Base-by-base conservation (phyloP, 805 yeast species). In the Teunomyces aglyptinius region DNA sequence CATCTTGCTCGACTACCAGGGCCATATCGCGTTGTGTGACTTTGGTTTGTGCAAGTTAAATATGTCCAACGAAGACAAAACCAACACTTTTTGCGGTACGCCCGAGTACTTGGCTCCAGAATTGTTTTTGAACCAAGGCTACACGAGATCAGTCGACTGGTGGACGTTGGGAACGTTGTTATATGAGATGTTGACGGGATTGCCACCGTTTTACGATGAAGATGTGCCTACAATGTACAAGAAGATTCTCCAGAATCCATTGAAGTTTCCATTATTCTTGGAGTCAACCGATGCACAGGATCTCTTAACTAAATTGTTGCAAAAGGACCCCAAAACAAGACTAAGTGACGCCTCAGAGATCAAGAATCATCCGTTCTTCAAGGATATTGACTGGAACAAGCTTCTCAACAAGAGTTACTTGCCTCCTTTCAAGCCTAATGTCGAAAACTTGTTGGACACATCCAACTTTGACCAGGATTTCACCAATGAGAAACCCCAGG, bases 91-190 rank as follows among this genome's bases (percentile, higher is more conserved):
- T 64, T 94, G 99, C 68, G 99, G 99, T 34, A 94, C 99, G 0
- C 98, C 98, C 0, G 98, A 94, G 67, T 94, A 94, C 66, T 75
- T 94, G 55, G 97, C 98, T 1, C 99, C 99, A 1, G 99, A 94
- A 67, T 73, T 94, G 55, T 72, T 94, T 41, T 73, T 90, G 57
- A 94, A 95, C 41, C 90, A 88, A 63, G 98, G 98, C 1, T 94
- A 94, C 67, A 90, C 98, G 2, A 83, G 96, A 64, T 86, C 86
- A 7, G 98, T 94, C 18, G 99, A 94, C 67, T 94, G 97, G 92
- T 94, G 99, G 99, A 94, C 99, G 1, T 74, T 94, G 56, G 99
- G 99, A 35, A 91, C 92, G 13, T 74, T 94, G 45, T 73, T 94
- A 38, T 94, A 89, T 64, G 99, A 92, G 62, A 94, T 94, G 99